phyloP scores from a whole-genome alignment of 805 yeast genomes.

The Sugiyamaella marilandica region DNA sequence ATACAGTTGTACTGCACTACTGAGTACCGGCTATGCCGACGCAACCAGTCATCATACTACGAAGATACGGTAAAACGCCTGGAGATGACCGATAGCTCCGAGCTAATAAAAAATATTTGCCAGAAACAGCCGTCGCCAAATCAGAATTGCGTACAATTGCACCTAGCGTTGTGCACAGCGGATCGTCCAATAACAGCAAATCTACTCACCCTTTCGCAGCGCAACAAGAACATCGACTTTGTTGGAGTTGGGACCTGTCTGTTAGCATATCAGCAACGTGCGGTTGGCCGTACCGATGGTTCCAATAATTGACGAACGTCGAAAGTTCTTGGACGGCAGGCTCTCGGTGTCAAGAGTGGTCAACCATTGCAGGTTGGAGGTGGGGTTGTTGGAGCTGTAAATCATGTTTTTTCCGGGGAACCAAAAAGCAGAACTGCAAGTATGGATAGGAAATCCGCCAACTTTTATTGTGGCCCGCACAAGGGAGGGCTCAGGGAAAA shows the following conservation, averaged over 20 bases:
- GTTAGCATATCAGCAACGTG: background rate
- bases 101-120: no score
- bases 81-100: no score
- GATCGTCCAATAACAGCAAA: no score
- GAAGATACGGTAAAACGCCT: no score
- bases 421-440: background rate
- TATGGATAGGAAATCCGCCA: background rate
- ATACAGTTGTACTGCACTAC: no score
- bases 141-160: no score
- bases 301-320: slow-evolving; percentile 96
- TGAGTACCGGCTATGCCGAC: no score
- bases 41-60: no score
- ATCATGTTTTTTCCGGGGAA: slow-evolving; percentile 19
- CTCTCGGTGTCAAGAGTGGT: slow-evolving; percentile 65
- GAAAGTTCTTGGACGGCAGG: slow-evolving; percentile 67
- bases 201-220: slow-evolving; percentile 59
- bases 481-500: slow-evolving; percentile 3
- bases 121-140: no score
- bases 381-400: slow-evolving; percentile 28
- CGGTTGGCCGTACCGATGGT: slow-evolving; percentile 58
- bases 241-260: slow-evolving; percentile 87
- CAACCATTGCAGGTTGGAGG: slow-evolving; percentile 67
- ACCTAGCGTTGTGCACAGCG: no score
- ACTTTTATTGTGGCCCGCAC: slow-evolving; percentile 7
- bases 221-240: slow-evolving; percentile 73